Evolutionary conservation across 2,329 filamentous ascomycete genomes (phyloP).

Genomic region (Phoma sp.): DNA sequence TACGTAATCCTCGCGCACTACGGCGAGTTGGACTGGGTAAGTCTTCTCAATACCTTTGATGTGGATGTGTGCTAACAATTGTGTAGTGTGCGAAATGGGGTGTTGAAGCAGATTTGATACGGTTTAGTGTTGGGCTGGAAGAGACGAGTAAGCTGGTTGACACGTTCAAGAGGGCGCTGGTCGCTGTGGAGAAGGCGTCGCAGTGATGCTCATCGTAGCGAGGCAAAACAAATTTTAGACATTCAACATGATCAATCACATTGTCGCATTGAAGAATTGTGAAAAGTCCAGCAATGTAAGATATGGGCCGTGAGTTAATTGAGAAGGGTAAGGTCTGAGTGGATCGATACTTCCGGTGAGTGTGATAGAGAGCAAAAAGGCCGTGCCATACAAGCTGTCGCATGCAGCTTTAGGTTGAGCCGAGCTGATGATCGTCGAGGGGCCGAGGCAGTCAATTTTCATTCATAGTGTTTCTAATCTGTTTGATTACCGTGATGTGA

Average conservation of each 20-base stretch:
- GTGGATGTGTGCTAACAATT: conserved; percentile 12
- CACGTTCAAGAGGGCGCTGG: conserved; percentile 74
- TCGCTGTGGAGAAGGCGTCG: conserved; percentile 54
- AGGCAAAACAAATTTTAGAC: not conserved
- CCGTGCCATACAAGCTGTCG: not conserved
- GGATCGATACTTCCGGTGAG: conserved; percentile 1
- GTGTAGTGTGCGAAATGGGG: conserved; percentile 75
- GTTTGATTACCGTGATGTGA: not conserved
- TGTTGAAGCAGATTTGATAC: conserved; percentile 79
- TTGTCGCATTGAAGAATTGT: not conserved
- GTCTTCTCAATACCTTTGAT: conserved; percentile 30
- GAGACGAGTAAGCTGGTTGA: conserved; percentile 70
- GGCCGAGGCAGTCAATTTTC: no score
- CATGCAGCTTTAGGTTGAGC: no score
- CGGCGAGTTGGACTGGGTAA: conserved; percentile 84
- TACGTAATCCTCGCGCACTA: conserved; percentile 95
- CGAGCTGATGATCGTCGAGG: no score
- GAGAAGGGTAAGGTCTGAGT: not conserved
- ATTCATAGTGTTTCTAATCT: not conserved
- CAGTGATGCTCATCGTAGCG: not conserved
- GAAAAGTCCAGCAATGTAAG: not conserved
- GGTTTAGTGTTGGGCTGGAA: conserved; percentile 90
- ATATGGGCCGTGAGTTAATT: not conserved
- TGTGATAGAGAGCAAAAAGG: not conserved
- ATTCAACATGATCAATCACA: not conserved